These are phyloP conservation scores for Pholiota molesta DNA, from an alignment of 768 basidiomycete genomes.

Conservation along the genomic window DNA sequence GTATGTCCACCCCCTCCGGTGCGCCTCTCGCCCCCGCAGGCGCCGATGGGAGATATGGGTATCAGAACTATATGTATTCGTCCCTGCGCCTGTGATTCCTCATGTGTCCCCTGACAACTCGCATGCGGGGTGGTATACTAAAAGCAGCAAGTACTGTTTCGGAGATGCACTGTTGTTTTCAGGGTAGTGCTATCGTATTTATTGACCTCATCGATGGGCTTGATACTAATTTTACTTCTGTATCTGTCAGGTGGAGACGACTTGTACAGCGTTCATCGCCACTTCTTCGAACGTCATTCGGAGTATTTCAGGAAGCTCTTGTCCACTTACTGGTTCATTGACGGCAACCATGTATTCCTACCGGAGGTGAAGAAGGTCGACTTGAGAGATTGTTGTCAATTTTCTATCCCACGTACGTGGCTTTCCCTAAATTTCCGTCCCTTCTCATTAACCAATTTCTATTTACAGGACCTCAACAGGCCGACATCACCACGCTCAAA, in stretches of 20 bases:
- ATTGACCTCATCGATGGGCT: background rate
- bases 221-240: background rate
- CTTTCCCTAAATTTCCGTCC: background rate
- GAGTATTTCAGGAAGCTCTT: conserved; percentile 23
- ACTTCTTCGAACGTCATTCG: conserved; percentile 32
- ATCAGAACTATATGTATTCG: conserved; percentile 10
- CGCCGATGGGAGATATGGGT: background rate
- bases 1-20: background rate
- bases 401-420: conserved; percentile 37
- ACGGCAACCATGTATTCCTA: conserved; percentile 22
- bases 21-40: background rate
- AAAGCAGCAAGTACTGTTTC: conserved; percentile 20
- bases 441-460: background rate
- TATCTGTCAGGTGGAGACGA: conserved; percentile 23
- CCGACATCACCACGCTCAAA: conserved; percentile 33
- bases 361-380: conserved; percentile 40
- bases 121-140: conserved; percentile 6
- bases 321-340: conserved; percentile 5
- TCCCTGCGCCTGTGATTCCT: conserved; percentile 12
- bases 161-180: conserved; percentile 22
- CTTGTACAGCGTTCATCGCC: conserved; percentile 28
- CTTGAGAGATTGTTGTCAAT: conserved; percentile 36
- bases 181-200: conserved; percentile 14
- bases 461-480: conserved; percentile 29
- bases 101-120: background rate